These are phyloP conservation scores for Hirsutella thompsonii DNA, from an alignment of 2,329 filamentous ascomycete genomes.

Conservation along the genomic window DNA sequence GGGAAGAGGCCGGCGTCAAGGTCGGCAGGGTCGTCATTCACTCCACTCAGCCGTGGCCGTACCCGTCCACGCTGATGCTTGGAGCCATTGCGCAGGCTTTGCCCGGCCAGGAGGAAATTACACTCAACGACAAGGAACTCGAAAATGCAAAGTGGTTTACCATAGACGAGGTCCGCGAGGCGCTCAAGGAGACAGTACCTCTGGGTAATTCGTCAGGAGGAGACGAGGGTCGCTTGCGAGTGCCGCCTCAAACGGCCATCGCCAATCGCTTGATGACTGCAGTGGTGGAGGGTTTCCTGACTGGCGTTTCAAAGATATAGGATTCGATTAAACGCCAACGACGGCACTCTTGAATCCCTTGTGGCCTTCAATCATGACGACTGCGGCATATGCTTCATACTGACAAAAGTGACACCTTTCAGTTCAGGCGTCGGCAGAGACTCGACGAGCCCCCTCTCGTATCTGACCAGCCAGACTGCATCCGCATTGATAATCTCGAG, in stretches of 20 bases:
- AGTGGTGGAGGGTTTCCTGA: constrained; percentile 63
- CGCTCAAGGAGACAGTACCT: constrained; percentile 51
- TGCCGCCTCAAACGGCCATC: constrained; percentile 83
- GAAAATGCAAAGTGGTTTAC: constrained; percentile 83
- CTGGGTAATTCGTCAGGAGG: constrained; percentile 58
- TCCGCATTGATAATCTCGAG: constrained; percentile 57
- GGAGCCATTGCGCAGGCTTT: constrained; percentile 78
- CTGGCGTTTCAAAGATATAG: constrained; percentile 38
- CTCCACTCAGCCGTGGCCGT: constrained; percentile 79
- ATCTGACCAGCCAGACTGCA: constrained; percentile 60
- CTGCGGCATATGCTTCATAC: constrained; percentile 10
- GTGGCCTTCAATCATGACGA: constrained; percentile 3
- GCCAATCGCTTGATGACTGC: constrained; percentile 78
- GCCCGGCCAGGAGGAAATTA: constrained; percentile 58
- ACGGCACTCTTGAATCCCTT: background rate
- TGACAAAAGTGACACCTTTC: constrained; percentile 27
- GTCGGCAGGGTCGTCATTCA: constrained; percentile 71
- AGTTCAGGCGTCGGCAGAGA: constrained; percentile 24
- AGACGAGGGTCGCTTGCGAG: constrained; percentile 61
- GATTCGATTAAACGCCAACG: background rate
- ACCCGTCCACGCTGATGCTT: constrained; percentile 76
- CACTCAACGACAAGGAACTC: constrained; percentile 81
- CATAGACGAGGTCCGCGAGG: constrained; percentile 67
- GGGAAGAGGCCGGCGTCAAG: constrained; percentile 70
- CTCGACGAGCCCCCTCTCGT: constrained; percentile 29